phyloP scores from a whole-genome alignment of 805 yeast species.

The Debaryomyces hansenii region DNA sequence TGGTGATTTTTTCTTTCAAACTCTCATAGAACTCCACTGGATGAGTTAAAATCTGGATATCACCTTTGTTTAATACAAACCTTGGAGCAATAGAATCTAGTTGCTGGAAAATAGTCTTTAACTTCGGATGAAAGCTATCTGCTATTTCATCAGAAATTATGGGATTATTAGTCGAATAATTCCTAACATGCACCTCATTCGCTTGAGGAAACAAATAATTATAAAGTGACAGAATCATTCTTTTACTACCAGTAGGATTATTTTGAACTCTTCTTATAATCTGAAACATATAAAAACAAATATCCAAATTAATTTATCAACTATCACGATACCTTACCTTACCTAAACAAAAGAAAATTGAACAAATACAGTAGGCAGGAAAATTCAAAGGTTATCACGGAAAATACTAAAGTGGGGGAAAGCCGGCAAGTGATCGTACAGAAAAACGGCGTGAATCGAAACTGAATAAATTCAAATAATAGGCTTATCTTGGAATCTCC shows the following conservation, averaged over 20 bases:
- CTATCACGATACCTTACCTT: background rate
- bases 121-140: constrained; percentile 43
- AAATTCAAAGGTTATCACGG: too few relatives aligned
- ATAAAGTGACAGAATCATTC: constrained; percentile 26
- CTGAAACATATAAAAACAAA: background rate
- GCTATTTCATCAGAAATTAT: constrained; percentile 15
- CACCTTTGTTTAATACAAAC: constrained; percentile 55
- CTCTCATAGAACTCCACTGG: constrained; percentile 74
- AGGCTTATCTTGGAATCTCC: too few relatives aligned
- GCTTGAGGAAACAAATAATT: constrained; percentile 20
- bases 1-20: constrained; percentile 59
- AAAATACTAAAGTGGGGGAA: too few relatives aligned
- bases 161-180: constrained; percentile 30
- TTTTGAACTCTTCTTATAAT: background rate
- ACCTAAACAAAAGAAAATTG: too few relatives aligned
- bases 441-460: too few relatives aligned
- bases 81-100: constrained; percentile 67
- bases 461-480: too few relatives aligned
- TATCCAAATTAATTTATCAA: background rate
- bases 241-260: background rate
- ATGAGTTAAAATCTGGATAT: constrained; percentile 58
- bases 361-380: too few relatives aligned
- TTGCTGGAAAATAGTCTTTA: constrained; percentile 46
- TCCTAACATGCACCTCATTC: constrained; percentile 6
- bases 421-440: too few relatives aligned